Evolutionary conservation across 73 alveolate genomes (phyloP).

Genomic region (Breviolum minutum): DNA sequence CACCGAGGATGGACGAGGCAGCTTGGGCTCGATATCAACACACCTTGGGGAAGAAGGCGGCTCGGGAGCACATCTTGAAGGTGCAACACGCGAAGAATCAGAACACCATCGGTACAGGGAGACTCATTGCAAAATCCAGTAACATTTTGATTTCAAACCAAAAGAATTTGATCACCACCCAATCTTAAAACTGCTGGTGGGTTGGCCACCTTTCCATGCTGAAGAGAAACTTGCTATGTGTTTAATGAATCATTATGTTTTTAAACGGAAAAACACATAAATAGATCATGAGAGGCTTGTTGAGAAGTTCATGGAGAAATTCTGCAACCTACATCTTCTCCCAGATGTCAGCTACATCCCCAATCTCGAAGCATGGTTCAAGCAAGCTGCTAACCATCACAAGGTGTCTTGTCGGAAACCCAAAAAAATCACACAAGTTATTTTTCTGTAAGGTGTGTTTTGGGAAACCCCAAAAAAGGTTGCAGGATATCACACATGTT

Average conservation of each 20-base stretch:
- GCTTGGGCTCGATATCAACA: neutral
- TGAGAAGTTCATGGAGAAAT: neutral
- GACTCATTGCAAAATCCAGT: neutral
- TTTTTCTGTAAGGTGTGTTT: no score
- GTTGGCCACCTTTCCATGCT: neutral
- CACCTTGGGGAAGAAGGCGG: neutral
- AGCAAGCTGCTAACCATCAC: neutral
- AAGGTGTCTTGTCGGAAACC: neutral
- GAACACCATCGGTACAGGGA: neutral
- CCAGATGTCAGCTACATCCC: neutral
- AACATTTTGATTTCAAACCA: neutral
- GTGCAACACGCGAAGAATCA: slow-evolving; percentile 18
- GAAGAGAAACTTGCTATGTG: neutral
- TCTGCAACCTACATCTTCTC: neutral
- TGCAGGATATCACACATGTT: neutral
- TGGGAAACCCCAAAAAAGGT: neutral
- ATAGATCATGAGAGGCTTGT: neutral
- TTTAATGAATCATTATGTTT: neutral
- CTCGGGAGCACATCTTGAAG: neutral
- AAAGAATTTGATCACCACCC: neutral
- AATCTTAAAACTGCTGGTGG: no score
- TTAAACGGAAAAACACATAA: no score
- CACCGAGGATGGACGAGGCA: neutral
- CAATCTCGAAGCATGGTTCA: slow-evolving; percentile 2
- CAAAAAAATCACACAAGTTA: neutral